phyloP scores from a whole-genome alignment of 495 filamentous ascomycete genomes.

The Aspergillus asperescens region DNA sequence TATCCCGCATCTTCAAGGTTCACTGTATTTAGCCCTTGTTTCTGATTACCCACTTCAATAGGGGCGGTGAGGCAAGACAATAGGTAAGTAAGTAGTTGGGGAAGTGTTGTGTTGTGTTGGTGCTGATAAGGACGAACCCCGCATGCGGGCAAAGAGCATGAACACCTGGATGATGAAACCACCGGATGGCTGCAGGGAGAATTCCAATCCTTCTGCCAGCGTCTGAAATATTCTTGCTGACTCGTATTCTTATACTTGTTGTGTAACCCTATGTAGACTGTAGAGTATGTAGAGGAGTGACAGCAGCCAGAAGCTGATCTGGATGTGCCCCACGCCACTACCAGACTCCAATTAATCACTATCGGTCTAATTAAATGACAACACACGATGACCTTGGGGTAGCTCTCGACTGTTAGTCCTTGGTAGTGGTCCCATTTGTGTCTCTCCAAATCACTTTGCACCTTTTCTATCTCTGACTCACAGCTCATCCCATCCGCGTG shows the following conservation, averaged over 20 bases:
- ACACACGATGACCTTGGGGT: background rate
- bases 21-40: background rate
- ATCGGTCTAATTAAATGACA: conserved; percentile 4
- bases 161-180: no score
- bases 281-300: background rate
- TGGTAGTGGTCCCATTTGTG: background rate
- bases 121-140: no score
- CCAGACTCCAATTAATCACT: background rate
- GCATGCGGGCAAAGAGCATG: no score
- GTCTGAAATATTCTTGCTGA: no score
- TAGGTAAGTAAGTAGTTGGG: background rate
- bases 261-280: no score
- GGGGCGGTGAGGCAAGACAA: background rate
- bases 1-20: background rate
- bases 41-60: background rate
- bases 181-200: no score
- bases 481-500: background rate
- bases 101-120: background rate
- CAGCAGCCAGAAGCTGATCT: background rate
- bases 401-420: background rate
- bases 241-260: no score
- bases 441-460: background rate
- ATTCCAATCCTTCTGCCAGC: no score
- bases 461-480: background rate
- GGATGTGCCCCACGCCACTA: background rate